Percentiles rank a stretch among this genome's conserved stretches.
Evolutionary conservation across 208 protist species (phyloP).

Genomic region (Crithidia sp.): DNA sequence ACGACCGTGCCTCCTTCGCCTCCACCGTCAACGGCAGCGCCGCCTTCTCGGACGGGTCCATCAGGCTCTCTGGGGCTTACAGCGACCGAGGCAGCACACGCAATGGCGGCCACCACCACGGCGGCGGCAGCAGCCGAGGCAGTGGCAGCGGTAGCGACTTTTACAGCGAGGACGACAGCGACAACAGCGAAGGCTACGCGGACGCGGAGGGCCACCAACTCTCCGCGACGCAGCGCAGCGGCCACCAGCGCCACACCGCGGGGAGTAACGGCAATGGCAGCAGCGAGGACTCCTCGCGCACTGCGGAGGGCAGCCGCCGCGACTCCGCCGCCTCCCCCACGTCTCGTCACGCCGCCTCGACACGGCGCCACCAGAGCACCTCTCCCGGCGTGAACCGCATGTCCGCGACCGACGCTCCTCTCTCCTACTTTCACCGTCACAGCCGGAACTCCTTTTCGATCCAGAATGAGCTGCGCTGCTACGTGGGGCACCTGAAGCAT

Average conservation of each 20-base stretch:
- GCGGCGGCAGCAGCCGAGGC: constrained; percentile 14
- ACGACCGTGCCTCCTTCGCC: not conserved
- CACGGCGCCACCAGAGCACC: not conserved
- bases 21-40: not conserved
- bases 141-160: constrained; percentile 26
- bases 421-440: constrained; percentile 50
- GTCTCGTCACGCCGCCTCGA: not conserved
- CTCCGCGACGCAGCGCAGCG: constrained; percentile 7
- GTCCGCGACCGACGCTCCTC: not conserved
- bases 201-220: constrained; percentile 4
- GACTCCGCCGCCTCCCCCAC: not conserved
- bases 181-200: constrained; percentile 18
- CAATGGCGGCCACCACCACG: constrained; percentile 15
- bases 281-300: constrained; percentile 1
- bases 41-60: constrained; percentile 1
- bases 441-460: constrained; percentile 30
- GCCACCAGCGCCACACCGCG: not conserved
- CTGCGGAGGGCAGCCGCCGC: not conserved
- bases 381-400: constrained; percentile 13
- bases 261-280: too few relatives aligned
- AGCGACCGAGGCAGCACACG: constrained; percentile 18
- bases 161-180: constrained; percentile 37
- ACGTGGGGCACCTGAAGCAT: constrained; percentile 13
- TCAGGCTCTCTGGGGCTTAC: not conserved
- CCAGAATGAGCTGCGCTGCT: constrained; percentile 31